Evolutionary conservation across 768 basidiomycete species (phyloP), one percentile per base, ranked within the genome.

Genomic region (Tremella mesenterica): DNA sequence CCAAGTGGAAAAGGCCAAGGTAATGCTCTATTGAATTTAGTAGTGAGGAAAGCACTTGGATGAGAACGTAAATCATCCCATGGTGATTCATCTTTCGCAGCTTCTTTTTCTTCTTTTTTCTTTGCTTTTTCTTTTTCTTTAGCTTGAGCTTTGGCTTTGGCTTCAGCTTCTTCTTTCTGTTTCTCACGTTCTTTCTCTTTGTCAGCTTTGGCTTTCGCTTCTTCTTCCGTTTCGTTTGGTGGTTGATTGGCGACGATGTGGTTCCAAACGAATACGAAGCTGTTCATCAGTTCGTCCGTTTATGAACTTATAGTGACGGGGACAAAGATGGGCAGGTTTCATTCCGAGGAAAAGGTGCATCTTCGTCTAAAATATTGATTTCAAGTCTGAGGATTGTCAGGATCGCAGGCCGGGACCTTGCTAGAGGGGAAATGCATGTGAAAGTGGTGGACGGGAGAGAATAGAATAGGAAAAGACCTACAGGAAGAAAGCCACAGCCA

Each of bases 1-100:
- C 68, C 68, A 56, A 70, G 54, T 1, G 68, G 68, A 41, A 67
- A 70, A 2, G 68, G 68, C 68, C 68, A 70, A 21, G 63, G 59
- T 52, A 58, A 44, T 20, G 58, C 23, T 27, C 59, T 51, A 33
- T 65, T 63, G 48, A 67, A 41, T 21, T 58, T 39, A 13, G 68
- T 67, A 21, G 68, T 70, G 25, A 70, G 41, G 45, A 70, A 70
- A 13, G 65, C 63, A 16, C 59, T 61, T 26, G 68, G 68, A 30
- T 70, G 68, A 1, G 68, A 58, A 10, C 65, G 58, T 12, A 59
- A 49, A 50, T 70, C 63, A 38, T 70, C 68, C 68, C 68, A 70
- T 45, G 68, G 65, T 21, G 56, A 56, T 5, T 46, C 46, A 23
- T 55, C 44, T 8, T 29, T 4, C 6, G 48, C 39, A 12, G 57